Evolutionary conservation across 2,329 filamentous ascomycete species (phyloP), one percentile per base, ranked within the genome.

Genomic region (Phaeophleospora eucalypticola): DNA sequence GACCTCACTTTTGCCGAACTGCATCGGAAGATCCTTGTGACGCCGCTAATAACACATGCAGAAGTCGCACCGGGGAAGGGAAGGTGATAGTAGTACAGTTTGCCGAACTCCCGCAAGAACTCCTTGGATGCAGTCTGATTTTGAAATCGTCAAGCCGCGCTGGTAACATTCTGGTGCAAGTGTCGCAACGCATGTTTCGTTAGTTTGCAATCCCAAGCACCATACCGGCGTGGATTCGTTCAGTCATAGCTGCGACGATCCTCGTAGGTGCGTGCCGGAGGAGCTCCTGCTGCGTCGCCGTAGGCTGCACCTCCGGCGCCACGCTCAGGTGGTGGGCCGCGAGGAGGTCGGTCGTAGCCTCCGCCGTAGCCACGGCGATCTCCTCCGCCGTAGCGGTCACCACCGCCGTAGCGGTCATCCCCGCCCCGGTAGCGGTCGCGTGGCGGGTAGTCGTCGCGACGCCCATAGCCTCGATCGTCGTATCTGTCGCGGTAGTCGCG

Each of bases 381-480:
- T 56, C 53, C 27, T n/a, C 24, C 43, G 16, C 36, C 36, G 35
- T 37, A 37, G 21, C 48, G 53, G 24, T 52, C 43, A 37, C 52
- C 49, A 41, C 54, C 49, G 41, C 56, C 52, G 41, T 57, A 56
- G 42, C 56, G 56, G 41, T 60, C 58, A 45, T 68, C 69, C n/a
- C n/a, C n/a, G n/a, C n/a, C n/a, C 49, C 69, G 65, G 52, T 74
- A 73, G 51, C 75, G 71, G 53, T 77, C 75, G 38, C 65, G 27
- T 36, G 36, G 24, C 6, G 24, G 65, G 46, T 73, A 71, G 43
- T 74, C 74, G 52, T 80, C 75, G 53, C 78, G 78, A 48, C 81
- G 79, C 53, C 82, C 79, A 55, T 59, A 57, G 38, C 82, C 79
- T 62, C 83, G 79, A 50, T 84, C 81, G 53, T 85, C 83, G 59